Base-by-base conservation (phyloP, 2,329 filamentous ascomycete species). In the Alternaria arbusti region DNA sequence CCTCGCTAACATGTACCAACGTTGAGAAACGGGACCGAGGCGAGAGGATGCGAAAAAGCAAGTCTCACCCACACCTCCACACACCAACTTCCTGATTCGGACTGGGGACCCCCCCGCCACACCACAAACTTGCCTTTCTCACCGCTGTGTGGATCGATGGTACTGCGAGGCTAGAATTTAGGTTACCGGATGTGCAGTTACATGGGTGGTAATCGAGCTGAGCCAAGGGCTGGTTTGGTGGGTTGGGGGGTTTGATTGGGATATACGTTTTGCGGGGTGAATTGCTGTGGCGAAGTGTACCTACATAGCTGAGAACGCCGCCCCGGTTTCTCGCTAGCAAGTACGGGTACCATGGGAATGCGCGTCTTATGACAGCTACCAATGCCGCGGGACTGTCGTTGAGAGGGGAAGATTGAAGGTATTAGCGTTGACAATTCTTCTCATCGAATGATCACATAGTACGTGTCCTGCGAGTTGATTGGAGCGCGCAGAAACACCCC, bases 11-110 rank as follows among this genome's bases (percentile, higher is more conserved):
- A 52, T 52, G 49, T 52, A 52, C 49, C 49, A 40, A 52, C 49
- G 49, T 52, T 52, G 49, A 30, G 49, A 40, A 40, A 52, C 49
- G 49, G 49, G 49, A 52, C 49, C 49, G 49, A 52, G 49, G 49
- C 49, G 49, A 52, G 49, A 40, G 17, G 36, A 23, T 30, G 20
- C n/a, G 20, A 28, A 52, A 52, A 52, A 52, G 49, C 30, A 52
- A 52, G 23, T 23, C 20, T 6, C 49, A 52, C 28, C 49, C 49
- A 52, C 49, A 52, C 49, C 20, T 40, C 49, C 49, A 52, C 13
- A 22, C 49, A 52, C 13, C 49, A 52, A 52, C 49, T 52, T 40
- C 49, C 49, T 40, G 15, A 40, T 23, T 36, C 17, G 49, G 49
- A 52, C 20, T 52, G 49, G 49, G 36, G 15, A 36, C 32, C 10